Base-by-base conservation (phyloP, 2,329 filamentous ascomycete species). In the Alternaria tenuissima region DNA sequence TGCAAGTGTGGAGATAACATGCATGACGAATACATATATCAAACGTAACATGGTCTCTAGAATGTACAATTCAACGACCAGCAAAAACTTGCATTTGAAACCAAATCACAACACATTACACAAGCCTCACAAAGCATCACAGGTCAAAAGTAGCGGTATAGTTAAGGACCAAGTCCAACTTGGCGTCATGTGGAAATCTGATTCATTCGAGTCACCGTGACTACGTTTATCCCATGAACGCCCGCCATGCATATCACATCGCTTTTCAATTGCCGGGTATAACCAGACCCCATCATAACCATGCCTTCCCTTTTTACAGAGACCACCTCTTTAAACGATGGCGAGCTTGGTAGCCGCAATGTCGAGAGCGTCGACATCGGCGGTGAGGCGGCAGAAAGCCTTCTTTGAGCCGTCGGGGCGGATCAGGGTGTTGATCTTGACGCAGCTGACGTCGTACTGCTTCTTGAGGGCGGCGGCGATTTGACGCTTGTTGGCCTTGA, bases 391-490 rank as follows among this genome's bases (percentile, higher is more conserved):
- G 80, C 92, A 93, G 81, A 95, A 99, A 67, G 95, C 95, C 92
- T 99, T 99, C 93, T 99, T 99, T 80, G 90, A 88, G 79, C 95
- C 95, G 81, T 99, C 94, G 69, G 95, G 95, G 82, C 94, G 91
- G 87, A 99, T 94, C 75, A 99, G 89, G 75, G 95, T 99, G 90
- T 99, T 99, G 88, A 99, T 93, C 91, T 98, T 98, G 85, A 98
- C 86, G 76, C 89, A 91, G 80, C 97, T 94, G 73, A 99, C 95
- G 83, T 98, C 95, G 84, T 99, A 99, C 74, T 98, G 91, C 90
- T 95, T 97, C 93, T 98, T 99, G 74, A 99, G 87, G 68, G 94
- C 92, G 78, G 89, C 87, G 89, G 97, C 97, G 87, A 99, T 99
- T 87, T 99, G 95, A 81, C 93, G 90, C 92, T 99, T 99, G 90